These are phyloP conservation scores for Phyllosticta capitalensis DNA, from an alignment of 2,329 filamentous ascomycete species.

Conservation along the genomic window DNA sequence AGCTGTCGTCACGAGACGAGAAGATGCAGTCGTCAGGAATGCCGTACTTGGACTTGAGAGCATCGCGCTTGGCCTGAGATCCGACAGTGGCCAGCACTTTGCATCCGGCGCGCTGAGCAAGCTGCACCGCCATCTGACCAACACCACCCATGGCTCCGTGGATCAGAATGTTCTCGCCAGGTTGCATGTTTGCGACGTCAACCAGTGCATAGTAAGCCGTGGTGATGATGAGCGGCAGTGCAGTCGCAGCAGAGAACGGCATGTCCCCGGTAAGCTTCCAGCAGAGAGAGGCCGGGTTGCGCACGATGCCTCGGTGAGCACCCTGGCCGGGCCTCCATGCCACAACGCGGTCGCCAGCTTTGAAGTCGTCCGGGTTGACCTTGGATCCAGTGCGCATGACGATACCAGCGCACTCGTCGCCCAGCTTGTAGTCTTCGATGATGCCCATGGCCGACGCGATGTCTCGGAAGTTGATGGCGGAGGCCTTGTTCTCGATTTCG, in stretches of 20 bases:
- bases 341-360: conserved; percentile 11
- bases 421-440: conserved; percentile 12
- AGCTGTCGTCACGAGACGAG: conserved; percentile 16
- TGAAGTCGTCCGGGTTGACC: conserved; percentile 2
- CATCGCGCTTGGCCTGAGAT: conserved; percentile 16
- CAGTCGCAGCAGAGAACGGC: conserved; percentile 8
- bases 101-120: conserved; percentile 19
- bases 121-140: conserved; percentile 22
- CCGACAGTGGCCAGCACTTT: conserved; percentile 20
- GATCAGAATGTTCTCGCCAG: conserved; percentile 25
- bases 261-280: not conserved
- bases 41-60: conserved; percentile 13
- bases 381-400: conserved; percentile 12
- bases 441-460: conserved; percentile 12
- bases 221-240: conserved; percentile 11
- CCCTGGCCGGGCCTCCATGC: not conserved
- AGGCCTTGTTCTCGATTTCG: conserved; percentile 15
- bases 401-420: conserved; percentile 14
- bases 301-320: not conserved
- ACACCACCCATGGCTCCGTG: conserved; percentile 20
- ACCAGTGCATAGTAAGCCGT: conserved; percentile 21
- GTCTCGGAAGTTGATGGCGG: conserved; percentile 11
- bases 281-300: not conserved
- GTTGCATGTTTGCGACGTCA: conserved; percentile 19
- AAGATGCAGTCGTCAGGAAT: conserved; percentile 26